Evolutionary conservation across 208 protist genomes (phyloP).

Genomic region (Kentomonas sorsogonicus): DNA sequence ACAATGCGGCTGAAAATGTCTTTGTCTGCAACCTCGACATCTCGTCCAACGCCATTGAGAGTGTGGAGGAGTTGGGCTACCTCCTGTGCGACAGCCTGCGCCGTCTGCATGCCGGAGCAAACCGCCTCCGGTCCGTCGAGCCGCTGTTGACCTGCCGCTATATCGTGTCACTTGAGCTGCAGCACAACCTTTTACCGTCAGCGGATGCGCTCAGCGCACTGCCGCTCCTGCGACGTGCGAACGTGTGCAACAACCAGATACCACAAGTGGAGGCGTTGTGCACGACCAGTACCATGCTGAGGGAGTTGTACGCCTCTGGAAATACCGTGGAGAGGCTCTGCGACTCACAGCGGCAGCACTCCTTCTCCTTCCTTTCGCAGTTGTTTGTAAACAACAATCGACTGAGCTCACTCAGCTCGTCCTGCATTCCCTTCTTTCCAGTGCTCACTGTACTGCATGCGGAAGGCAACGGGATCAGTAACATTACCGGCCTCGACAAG

Average conservation of each 20-base stretch:
- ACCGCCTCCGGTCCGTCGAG: constrained; percentile 36
- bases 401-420: constrained; percentile 26
- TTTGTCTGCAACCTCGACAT: constrained; percentile 38
- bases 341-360: background rate
- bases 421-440: constrained; percentile 50
- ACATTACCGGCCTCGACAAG: constrained; percentile 45
- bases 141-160: constrained; percentile 41
- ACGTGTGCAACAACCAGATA: constrained; percentile 59
- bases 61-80: constrained; percentile 28
- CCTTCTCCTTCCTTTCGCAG: constrained; percentile 49
- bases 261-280: constrained; percentile 14
- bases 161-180: constrained; percentile 36
- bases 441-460: constrained; percentile 63
- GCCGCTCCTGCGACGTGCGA: constrained; percentile 45
- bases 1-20: constrained; percentile 31
- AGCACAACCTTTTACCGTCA: constrained; percentile 40
- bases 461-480: constrained; percentile 59
- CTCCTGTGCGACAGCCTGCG: constrained; percentile 30
- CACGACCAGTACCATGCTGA: constrained; percentile 23
- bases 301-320: constrained; percentile 57
- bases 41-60: constrained; percentile 45
- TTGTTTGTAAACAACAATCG: constrained; percentile 69
- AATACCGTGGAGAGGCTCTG: constrained; percentile 36
- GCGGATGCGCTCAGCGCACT: constrained; percentile 28
- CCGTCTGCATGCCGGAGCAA: constrained; percentile 27